Base-by-base conservation (phyloP, 768 basidiomycete species). In the Chalciporus chontae region DNA sequence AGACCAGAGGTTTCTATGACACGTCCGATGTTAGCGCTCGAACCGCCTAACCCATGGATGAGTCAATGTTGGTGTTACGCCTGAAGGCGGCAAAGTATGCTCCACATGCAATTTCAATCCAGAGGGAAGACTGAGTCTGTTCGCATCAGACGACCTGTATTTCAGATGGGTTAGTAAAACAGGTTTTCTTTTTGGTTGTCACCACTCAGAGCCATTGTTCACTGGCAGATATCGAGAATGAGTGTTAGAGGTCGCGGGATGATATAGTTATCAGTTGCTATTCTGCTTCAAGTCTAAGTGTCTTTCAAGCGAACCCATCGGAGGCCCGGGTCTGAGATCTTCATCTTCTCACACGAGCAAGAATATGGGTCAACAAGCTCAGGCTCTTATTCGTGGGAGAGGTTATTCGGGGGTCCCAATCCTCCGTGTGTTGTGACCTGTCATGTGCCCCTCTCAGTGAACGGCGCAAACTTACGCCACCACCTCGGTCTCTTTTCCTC, bases 1-100 rank as follows among this genome's bases (percentile, higher is more conserved):
- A 50, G 43, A 18, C 51, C 24, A 42, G 51, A 50, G 6, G 46
- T 45, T 46, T 53, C 56, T 47, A 51, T 48, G 23, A 47, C 38
- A 42, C 42, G 51, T 43, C 47, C 29, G 39, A 48, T 41, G 23
- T 37, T 52, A 24, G 49, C 58, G 29, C 50, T 15, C 1, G 40
- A 36, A 6, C 45, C 47, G 29, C 47, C 45, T 42, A 40, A 31
- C 38, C 31, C 21, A 34, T 46, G 49, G 19, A 54, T 55, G 46
- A 50, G 43, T 47, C 5, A 34, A 23, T 11, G 29, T 26, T 8
- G 32, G 17, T 26, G 43, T 45, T 14, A 18, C 15, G 5, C 24
- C 34, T 1, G 26, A 19, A 9, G 43, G 40, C n/a, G 43, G 39
- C 7, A 21, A 48, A 13, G 36, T 19, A 19, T 21, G 18, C 13